phyloP scores from a whole-genome alignment of 2,329 filamentous ascomycete species.

The Cryphonectria carpinicola region DNA sequence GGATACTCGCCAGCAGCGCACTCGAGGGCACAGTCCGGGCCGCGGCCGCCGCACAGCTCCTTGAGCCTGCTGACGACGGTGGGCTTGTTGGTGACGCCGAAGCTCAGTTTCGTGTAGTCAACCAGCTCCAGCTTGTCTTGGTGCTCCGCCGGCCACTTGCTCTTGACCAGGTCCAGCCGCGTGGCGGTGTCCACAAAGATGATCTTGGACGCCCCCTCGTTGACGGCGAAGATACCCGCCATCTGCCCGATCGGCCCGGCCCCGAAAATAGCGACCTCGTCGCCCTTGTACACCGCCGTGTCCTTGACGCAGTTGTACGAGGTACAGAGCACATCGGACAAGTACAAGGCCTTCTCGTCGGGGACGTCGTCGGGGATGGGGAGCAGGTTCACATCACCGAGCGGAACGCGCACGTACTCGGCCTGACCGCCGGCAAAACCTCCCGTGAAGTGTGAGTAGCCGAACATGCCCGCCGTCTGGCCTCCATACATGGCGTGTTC shows the following conservation, averaged over 20 bases:
- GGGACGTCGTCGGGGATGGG: slow-evolving; percentile 78
- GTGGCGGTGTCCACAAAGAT: slow-evolving; percentile 79
- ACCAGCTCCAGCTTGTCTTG: slow-evolving; percentile 65
- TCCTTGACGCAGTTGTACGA: slow-evolving; percentile 84
- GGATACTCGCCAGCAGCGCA: slow-evolving; percentile 64
- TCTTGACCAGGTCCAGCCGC: slow-evolving; percentile 70
- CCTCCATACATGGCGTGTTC: slow-evolving; percentile 79
- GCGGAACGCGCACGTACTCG: slow-evolving; percentile 82
- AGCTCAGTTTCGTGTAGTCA: slow-evolving; percentile 65
- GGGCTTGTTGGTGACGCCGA: slow-evolving; percentile 59
- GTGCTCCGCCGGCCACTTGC: slow-evolving; percentile 57
- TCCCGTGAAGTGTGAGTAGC: slow-evolving; percentile 78
- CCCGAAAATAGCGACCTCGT: slow-evolving; percentile 83
- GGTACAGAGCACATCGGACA: slow-evolving; percentile 80
- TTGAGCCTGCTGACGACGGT: slow-evolving; percentile 75
- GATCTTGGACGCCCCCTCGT: slow-evolving; percentile 74
- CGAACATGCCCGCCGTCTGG: slow-evolving; percentile 74
- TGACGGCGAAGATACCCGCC: slow-evolving; percentile 73
- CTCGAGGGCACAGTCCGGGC: slow-evolving; percentile 76
- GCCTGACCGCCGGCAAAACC: slow-evolving; percentile 88
- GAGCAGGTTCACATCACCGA: slow-evolving; percentile 79
- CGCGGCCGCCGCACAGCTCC: slow-evolving; percentile 71
- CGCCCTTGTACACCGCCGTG: slow-evolving; percentile 76
- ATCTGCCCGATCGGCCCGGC: slow-evolving; percentile 87
- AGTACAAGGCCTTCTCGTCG: slow-evolving; percentile 81